These are phyloP conservation scores for Psidium friedrichsthalianum DNA, from an alignment of 345 rosid species.

Conservation along the genomic window DNA sequence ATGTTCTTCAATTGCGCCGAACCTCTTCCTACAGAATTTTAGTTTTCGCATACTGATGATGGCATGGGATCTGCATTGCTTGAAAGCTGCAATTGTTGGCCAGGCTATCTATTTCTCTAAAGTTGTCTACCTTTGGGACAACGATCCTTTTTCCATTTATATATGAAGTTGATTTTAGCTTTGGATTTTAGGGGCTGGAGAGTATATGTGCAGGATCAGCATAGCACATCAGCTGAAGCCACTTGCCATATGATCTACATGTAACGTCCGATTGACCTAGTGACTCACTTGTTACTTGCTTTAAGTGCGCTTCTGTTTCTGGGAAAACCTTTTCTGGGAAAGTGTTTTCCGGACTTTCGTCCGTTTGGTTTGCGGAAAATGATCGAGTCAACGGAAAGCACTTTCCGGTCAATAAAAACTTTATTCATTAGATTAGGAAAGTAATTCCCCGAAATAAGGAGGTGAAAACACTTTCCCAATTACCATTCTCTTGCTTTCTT, in stretches of 20 bases:
- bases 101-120: not conserved
- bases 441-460: not conserved
- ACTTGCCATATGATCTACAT: conserved; percentile 46
- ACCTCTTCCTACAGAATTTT: not conserved
- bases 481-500: not conserved
- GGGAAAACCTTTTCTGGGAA: too few species aligned
- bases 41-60: not conserved
- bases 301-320: not conserved
- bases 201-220: conserved; percentile 70
- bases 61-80: not conserved
- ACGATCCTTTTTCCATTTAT: not conserved
- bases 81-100: not conserved
- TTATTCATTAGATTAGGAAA: not conserved
- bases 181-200: conserved; percentile 58
- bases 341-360: not conserved
- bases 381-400: not conserved
- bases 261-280: conserved; percentile 10
- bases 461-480: not conserved
- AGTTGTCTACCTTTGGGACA: not conserved
- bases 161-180: not conserved
- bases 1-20: not conserved
- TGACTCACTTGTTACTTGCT: not conserved
- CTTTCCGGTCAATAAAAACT: not conserved
- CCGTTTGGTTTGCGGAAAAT: not conserved
- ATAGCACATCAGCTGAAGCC: conserved; percentile 64